Conservation (phyloP, 2,329 filamentous ascomycete genomes). For the Hirsutella thompsonii region DNA sequence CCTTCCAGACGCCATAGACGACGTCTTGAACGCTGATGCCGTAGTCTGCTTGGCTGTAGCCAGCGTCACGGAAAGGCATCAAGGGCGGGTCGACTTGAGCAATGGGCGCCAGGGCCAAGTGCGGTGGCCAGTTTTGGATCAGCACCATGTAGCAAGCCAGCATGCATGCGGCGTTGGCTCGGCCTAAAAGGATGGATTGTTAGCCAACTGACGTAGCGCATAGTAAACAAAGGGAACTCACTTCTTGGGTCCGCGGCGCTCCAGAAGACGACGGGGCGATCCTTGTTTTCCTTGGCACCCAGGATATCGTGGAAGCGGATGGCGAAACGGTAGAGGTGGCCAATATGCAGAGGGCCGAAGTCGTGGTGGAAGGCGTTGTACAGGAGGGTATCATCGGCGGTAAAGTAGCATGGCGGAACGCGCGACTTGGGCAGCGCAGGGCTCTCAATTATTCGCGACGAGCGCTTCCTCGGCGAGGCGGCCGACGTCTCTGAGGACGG, state of each 20-base stretch:
- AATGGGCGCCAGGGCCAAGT: slow-evolving; percentile 88
- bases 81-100: slow-evolving; percentile 92
- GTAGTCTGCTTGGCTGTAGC: slow-evolving; percentile 97
- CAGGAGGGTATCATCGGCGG: slow-evolving; percentile 78
- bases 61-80: slow-evolving; percentile 97
- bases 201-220: not conserved
- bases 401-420: slow-evolving; percentile 76
- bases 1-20: slow-evolving; percentile 97
- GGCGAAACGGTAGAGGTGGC: slow-evolving; percentile 91
- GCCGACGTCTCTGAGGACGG: slow-evolving; percentile 57
- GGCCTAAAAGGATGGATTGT: slow-evolving; percentile 36
- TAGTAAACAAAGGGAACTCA: slow-evolving; percentile 31
- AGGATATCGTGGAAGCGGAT: slow-evolving; percentile 93
- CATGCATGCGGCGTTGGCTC: slow-evolving; percentile 87
- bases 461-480: slow-evolving; percentile 27
- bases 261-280: slow-evolving; percentile 89
- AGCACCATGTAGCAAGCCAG: slow-evolving; percentile 98
- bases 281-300: slow-evolving; percentile 80
- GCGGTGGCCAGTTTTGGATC: slow-evolving; percentile 94
- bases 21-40: slow-evolving; percentile 92
- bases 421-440: slow-evolving; percentile 23
- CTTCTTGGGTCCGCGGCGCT: slow-evolving; percentile 84
- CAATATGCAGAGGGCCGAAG: slow-evolving; percentile 94
- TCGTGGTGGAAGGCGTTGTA: slow-evolving; percentile 99
- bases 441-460: slow-evolving; percentile 47